phyloP scores from a whole-genome alignment of 345 rosid genomes.

The Laguncularia racemosa region DNA sequence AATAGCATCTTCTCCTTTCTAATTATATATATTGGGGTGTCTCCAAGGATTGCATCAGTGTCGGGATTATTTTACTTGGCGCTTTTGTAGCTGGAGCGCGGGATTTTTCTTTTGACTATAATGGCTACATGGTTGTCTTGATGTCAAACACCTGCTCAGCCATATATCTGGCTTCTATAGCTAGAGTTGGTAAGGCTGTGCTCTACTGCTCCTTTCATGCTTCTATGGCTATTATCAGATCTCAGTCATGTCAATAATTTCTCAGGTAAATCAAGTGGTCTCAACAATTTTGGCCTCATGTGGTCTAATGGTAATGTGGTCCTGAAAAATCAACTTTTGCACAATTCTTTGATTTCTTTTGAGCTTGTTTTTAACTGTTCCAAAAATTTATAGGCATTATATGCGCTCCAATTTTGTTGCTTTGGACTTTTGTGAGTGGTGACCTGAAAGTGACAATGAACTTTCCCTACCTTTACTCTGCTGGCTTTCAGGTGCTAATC shows the following conservation, averaged over 20 bases:
- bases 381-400: conserved; percentile 28
- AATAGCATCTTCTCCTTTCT: no score
- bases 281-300: conserved; percentile 62
- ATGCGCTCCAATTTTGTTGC: conserved; percentile 40
- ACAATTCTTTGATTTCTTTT: no score
- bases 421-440: conserved; percentile 55
- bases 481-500: conserved; percentile 49
- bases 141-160: conserved; percentile 65
- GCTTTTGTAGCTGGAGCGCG: conserved; percentile 66
- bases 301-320: conserved; percentile 54
- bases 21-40: conserved; percentile 19
- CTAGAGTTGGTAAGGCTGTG: conserved; percentile 35
- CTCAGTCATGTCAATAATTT: conserved; percentile 2
- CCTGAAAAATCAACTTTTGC: no score
- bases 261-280: conserved; percentile 57
- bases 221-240: not conserved
- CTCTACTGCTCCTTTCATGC: not conserved
- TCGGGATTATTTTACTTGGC: conserved; percentile 51
- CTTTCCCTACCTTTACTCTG: conserved; percentile 43
- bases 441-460: conserved; percentile 39
- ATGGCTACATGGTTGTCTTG: conserved; percentile 66
- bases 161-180: conserved; percentile 60
- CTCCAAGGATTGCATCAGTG: conserved; percentile 47
- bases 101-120: conserved; percentile 67
- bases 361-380: not conserved